phyloP scores from a whole-genome alignment of 768 basidiomycete species.

The Auricularia sp. region DNA sequence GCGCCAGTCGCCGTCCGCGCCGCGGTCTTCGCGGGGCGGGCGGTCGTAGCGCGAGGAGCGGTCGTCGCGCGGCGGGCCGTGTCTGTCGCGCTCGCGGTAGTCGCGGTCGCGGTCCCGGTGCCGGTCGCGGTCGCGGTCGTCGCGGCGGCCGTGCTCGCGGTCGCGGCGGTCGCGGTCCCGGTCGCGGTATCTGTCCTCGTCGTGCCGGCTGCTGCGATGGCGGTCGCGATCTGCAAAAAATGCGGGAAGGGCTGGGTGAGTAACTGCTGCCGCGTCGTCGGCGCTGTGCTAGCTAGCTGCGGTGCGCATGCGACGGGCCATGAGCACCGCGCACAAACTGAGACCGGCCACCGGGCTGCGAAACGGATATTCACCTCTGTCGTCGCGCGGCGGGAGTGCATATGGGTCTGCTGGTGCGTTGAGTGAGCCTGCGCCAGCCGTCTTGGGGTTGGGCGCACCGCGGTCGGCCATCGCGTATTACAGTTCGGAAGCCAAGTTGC shows the following conservation, averaged over 20 bases:
- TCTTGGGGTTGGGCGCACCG: not conserved
- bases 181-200: conserved; percentile 32
- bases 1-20: conserved; percentile 23
- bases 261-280: no score
- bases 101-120: conserved; percentile 34
- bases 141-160: conserved; percentile 38
- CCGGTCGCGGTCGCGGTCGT: conserved; percentile 25
- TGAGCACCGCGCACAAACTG: not conserved
- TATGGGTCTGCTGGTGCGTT: not conserved
- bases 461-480: not conserved
- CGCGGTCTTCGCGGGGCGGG: conserved; percentile 32
- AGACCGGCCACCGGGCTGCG: conserved; percentile 1
- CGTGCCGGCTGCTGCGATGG: conserved; percentile 24
- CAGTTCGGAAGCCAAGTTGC: not conserved
- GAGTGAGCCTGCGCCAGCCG: not conserved
- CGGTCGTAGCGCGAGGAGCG: conserved; percentile 19
- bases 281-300: not conserved
- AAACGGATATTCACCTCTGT: conserved; percentile 4
- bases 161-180: conserved; percentile 38
- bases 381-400: not conserved
- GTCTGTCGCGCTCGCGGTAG: conserved; percentile 31
- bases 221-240: conserved; percentile 31
- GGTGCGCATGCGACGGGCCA: not conserved
- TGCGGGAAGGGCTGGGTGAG: no score
- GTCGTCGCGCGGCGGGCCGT: conserved; percentile 35